Percentiles rank a stretch among this genome's conserved stretches.
Evolutionary conservation across 345 rosid species (phyloP).

Genomic region (Dimocarpus longan): DNA sequence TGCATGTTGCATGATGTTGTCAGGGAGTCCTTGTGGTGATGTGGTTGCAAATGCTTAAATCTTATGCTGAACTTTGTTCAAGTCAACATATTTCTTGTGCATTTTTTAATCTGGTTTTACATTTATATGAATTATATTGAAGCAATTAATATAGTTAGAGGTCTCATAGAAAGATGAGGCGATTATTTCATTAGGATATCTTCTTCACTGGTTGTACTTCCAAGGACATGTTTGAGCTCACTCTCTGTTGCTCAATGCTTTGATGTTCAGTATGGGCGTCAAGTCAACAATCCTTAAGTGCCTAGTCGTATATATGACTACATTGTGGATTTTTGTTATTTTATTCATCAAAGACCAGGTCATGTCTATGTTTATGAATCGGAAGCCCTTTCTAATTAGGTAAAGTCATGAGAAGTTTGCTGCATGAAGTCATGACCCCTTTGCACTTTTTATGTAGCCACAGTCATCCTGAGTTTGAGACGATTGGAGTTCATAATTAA

Average conservation of each 20-base stretch:
- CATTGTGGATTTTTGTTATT: not conserved
- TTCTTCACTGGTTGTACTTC: not conserved
- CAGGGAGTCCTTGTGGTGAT: not conserved
- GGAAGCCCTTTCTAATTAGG: not conserved
- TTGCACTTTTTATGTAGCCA: not conserved
- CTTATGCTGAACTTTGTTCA: not conserved
- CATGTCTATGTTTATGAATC: not conserved
- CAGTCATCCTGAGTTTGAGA: not conserved
- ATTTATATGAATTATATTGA: not conserved
- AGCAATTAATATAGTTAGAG: not conserved
- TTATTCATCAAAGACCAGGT: not conserved
- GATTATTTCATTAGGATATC: not conserved
- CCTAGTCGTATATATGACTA: not conserved
- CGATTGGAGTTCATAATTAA: not conserved
- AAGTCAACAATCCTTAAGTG: not conserved
- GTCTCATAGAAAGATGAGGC: not conserved
- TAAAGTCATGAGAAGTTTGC: not conserved
- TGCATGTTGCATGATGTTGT: not conserved
- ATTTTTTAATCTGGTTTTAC: not conserved
- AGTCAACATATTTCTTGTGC: not conserved
- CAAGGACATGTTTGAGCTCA: not conserved
- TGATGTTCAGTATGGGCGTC: not conserved
- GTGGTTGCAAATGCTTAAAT: not conserved
- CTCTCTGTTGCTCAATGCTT: not conserved
- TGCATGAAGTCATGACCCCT: not conserved